Conservation (phyloP, 805 yeast genomes). For the Lipomyces starkeyi region DNA sequence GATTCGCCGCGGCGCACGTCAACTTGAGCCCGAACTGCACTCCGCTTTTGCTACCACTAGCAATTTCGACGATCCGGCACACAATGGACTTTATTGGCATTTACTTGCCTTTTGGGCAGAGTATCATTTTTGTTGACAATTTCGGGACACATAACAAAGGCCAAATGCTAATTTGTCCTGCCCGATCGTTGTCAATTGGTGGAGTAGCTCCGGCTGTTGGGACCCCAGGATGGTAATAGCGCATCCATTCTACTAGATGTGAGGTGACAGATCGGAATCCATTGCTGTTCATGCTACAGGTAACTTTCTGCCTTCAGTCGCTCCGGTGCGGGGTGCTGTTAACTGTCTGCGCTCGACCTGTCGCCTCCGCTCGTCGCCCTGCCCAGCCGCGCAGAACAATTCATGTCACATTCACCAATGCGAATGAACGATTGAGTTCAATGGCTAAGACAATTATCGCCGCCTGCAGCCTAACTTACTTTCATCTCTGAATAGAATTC, state of each 20-base stretch:
- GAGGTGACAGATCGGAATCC: too few species aligned
- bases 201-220: background rate
- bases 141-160: background rate
- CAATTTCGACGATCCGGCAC: background rate
- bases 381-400: background rate
- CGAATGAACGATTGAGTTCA: background rate
- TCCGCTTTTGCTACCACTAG: background rate
- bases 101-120: background rate
- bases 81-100: background rate
- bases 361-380: background rate
- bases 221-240: background rate
- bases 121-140: background rate
- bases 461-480: background rate
- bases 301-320: too few species aligned
- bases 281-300: too few species aligned
- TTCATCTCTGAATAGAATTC: background rate
- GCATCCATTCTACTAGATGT: too few species aligned
- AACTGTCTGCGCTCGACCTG: background rate
- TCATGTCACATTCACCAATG: background rate
- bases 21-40: background rate
- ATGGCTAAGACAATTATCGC: background rate
- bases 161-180: background rate
- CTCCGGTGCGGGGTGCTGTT: too few species aligned
- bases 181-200: background rate
- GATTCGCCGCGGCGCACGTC: background rate